A percentile compares a stretch with the other conserved stretches of the same genome.
Evolutionary conservation across 2,329 filamentous ascomycete genomes (phyloP).

Genomic region (Beauveria sp.): DNA sequence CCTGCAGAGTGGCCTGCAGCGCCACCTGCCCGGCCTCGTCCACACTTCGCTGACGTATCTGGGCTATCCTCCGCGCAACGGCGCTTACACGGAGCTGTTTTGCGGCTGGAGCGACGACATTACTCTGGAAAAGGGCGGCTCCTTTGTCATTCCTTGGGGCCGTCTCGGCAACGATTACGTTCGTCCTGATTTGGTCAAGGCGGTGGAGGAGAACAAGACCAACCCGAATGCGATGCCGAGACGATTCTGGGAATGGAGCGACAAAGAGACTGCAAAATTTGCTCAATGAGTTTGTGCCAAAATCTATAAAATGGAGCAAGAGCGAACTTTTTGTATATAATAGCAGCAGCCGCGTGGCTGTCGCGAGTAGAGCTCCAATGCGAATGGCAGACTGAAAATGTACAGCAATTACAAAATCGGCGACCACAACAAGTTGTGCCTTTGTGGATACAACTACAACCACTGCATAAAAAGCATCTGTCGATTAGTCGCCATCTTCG

Average conservation of each 20-base stretch:
- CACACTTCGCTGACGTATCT: constrained; percentile 12
- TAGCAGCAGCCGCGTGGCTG: not conserved
- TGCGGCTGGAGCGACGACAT: constrained; percentile 23
- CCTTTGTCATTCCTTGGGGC: constrained; percentile 7
- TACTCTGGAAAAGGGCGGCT: constrained; percentile 23
- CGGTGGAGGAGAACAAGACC: constrained; percentile 18
- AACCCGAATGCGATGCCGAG: constrained; percentile 23
- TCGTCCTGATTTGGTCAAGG: constrained; percentile 19
- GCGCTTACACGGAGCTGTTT: constrained; percentile 11
- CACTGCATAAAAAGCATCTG: not conserved
- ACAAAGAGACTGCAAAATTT: constrained; percentile 20
- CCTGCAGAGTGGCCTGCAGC: constrained; percentile 23
- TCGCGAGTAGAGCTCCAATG: not conserved
- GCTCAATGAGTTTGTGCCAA: not conserved
- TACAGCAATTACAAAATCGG: not conserved
- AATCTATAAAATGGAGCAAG: not conserved
- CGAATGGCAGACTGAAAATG: not conserved
- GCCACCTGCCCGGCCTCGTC: constrained; percentile 15
- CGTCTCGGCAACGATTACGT: constrained; percentile 21
- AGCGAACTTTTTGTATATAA: not conserved
- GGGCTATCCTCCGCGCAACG: constrained; percentile 6
- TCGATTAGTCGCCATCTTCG: not conserved
- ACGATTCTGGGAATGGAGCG: constrained; percentile 28
- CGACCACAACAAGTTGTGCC: not conserved
- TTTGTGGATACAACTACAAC: not conserved